Evolutionary conservation across 306 rosid species (phyloP), one percentile per base, ranked within the genome.

Genomic region (Argentina anserina): DNA sequence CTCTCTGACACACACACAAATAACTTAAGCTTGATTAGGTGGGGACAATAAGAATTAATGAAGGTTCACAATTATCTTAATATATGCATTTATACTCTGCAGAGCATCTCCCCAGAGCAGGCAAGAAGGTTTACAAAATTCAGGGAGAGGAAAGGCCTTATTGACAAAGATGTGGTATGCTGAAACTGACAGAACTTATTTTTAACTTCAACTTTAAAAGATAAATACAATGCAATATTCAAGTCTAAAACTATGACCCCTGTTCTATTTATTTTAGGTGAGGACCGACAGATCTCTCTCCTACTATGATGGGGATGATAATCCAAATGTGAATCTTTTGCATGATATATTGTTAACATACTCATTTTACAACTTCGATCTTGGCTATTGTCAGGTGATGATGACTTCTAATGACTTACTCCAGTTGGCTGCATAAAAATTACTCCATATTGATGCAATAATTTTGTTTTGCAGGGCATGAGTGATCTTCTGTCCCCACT

Each of bases 341-440:
- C 96, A 85, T 53, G 99, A 95, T 84, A 95, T 95, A 79, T 78
- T 95, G 61, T 67, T 95, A 88, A 89, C 97, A 15, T 95, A 91
- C 78, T 91, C 99, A 55, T 95, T 95, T 90, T 95, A 95, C 92
- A 95, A 95, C 86, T 95, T 95, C 20, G 99, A 95, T 86, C 97
- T 95, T 77, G 99, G 99, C 80, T 95, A 95, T 76, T 95, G 99
- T 77, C 99, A 95, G 99, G 99, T 95, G 87, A 73, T 73, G 69
- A 26, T 31, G 68, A 73, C 58, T 77, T 31, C 75, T 25, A 60
- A 65, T 65, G 69, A 73, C 28, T 81, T 26, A 21, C 63, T 60
- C 34, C 33, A 59, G 58, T 39, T 78, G 49, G 72, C 64, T 69
- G 53, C 72, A 14, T 62, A 37, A 37, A 39, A 31, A 3, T 45